Base-by-base conservation (phyloP, 495 filamentous ascomycete species). In the Rusavskia elegans region DNA sequence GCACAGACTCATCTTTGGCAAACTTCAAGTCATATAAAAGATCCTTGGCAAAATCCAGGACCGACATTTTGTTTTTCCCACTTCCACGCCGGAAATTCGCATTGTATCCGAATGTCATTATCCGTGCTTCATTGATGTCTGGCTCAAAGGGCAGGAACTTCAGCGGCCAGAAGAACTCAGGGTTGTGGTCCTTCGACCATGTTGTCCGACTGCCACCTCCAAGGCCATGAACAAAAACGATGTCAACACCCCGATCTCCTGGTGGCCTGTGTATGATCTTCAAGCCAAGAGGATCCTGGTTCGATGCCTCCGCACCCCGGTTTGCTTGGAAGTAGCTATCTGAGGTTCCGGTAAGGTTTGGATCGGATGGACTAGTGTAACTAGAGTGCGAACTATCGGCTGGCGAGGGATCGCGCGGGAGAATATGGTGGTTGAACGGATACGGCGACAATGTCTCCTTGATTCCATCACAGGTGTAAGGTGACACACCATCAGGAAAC, bases 61-160 rank as follows among this genome's bases (percentile, higher is more conserved):
- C 53, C 2, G 57, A 50, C 23, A 27, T 27, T 27, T 27, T 27
- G 25, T 27, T 27, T 27, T 27, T 27, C 54, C 55, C 27, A 48
- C 44, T 46, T 16, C 56, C 7, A 17, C 38, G 45, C 25, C 25
- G 25, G 25, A 68, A 64, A 32, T 61, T 60, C 1, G 64, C 59
- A 57, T 70, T 64, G 48, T 70, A 70, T 2, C 67, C 67, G 32
- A 66, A 70, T 0, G 62, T 63, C 35, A 64, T 39, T 27, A 70
- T 64, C 49, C 67, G 56, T 14, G 59, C 60, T 8, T 30, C 8
- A 17, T 49, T 42, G 10, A 68, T 50, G 16, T 63, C 61, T 3
- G 63, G 52, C 27, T 68, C 66, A 10, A 61, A 44, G 14, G 66
- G 66, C 2, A 70, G 58, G 50, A 55, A 69, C 14, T 51, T 51